A percentile compares a stretch with the other conserved stretches of the same genome.
Evolutionary conservation across 1,284 basidiomycete species (phyloP).

Genomic region (Tylopilus sp.): DNA sequence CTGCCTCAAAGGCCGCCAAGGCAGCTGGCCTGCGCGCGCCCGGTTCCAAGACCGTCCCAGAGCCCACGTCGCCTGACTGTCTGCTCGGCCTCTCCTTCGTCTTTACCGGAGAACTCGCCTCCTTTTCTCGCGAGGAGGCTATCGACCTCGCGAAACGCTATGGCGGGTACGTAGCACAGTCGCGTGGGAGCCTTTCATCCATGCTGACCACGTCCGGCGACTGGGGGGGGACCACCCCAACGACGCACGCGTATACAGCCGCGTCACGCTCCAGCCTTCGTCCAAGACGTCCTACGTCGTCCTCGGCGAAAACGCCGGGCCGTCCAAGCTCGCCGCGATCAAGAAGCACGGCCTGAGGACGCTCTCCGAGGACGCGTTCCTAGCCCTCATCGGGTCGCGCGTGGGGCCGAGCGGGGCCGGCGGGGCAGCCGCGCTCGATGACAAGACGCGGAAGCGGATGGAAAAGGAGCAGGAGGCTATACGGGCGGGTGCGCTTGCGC

Average conservation of each 20-base stretch:
- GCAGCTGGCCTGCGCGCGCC: conserved; percentile 70
- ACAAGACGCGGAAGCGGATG: conserved; percentile 79
- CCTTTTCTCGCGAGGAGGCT: conserved; percentile 87
- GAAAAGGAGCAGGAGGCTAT: conserved; percentile 80
- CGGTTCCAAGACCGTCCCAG: conserved; percentile 82
- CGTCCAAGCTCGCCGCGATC: conserved; percentile 82
- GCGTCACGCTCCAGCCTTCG: conserved; percentile 85
- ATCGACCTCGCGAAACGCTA: conserved; percentile 87
- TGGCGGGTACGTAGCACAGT: conserved; percentile 63
- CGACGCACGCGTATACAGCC: conserved; percentile 50
- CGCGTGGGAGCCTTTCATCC: no score
- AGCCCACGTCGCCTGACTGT: conserved; percentile 69
- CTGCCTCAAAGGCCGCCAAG: conserved; percentile 60
- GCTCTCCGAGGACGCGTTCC: conserved; percentile 85
- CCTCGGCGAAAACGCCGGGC: conserved; percentile 85
- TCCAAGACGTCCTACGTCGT: conserved; percentile 90
- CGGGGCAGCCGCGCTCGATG: conserved; percentile 49
- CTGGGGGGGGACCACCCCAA: no score
- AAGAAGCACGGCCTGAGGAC: conserved; percentile 75
- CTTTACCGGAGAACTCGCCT: conserved; percentile 90
- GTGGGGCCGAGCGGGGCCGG: conserved; percentile 38
- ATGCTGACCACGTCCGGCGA: not conserved
- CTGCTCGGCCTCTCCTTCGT: conserved; percentile 89
- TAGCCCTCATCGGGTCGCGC: conserved; percentile 76
- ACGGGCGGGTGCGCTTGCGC: conserved; percentile 67